These are phyloP conservation scores for Penicillium freii DNA, from an alignment of 2,329 filamentous ascomycete species.

Conservation along the genomic window DNA sequence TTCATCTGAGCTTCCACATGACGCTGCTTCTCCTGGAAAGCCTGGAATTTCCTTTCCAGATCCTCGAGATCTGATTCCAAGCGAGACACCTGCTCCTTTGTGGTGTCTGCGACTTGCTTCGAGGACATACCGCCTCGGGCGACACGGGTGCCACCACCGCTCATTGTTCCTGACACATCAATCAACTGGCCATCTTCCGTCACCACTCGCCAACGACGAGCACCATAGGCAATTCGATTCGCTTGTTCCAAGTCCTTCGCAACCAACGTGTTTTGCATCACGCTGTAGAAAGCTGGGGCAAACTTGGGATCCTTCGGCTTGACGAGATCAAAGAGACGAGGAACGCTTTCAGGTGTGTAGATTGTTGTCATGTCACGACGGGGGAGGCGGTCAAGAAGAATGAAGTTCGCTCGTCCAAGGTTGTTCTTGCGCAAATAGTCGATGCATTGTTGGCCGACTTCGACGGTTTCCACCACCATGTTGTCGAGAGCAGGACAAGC, in stretches of 20 bases:
- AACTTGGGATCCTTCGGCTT: conserved; percentile 85
- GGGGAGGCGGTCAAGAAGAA: conserved; percentile 84
- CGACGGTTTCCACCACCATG: conserved; percentile 93
- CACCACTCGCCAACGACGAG: conserved; percentile 91
- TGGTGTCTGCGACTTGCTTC: conserved; percentile 82
- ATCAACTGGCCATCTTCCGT: conserved; percentile 94
- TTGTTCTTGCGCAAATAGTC: conserved; percentile 98
- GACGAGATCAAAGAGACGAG: conserved; percentile 88
- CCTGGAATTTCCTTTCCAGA: conserved; percentile 76
- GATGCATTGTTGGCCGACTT: conserved; percentile 95
- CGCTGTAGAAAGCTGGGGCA: conserved; percentile 87
- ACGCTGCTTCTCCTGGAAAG: conserved; percentile 80
- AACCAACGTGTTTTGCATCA: conserved; percentile 91
- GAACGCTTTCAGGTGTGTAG: conserved; percentile 86
- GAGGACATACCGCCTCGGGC: conserved; percentile 96
- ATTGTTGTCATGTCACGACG: conserved; percentile 74
- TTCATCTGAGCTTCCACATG: conserved; percentile 73
- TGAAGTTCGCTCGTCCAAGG: conserved; percentile 93
- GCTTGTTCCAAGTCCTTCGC: conserved; percentile 92
- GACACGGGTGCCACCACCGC: conserved; percentile 86
- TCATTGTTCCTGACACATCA: conserved; percentile 98
- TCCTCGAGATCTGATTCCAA: conserved; percentile 83
- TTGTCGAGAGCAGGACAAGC: conserved; percentile 90
- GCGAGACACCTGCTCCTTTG: conserved; percentile 83
- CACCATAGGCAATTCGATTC: conserved; percentile 93